phyloP scores from a whole-genome alignment of 2,329 filamentous ascomycete species.

The Fusarium sp. region DNA sequence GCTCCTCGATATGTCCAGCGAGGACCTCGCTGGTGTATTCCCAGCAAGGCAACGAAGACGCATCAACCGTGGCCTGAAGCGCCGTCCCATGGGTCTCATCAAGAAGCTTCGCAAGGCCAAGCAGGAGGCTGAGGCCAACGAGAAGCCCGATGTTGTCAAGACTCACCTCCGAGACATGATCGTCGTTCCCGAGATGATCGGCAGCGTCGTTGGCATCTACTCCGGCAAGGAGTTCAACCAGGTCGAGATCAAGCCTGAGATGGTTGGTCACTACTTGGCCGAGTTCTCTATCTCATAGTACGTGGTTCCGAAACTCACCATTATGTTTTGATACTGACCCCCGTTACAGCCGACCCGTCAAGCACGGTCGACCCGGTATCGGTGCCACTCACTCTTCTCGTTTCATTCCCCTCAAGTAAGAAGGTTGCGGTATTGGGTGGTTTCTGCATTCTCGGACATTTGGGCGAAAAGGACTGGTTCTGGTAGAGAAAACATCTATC shows the following conservation, averaged over 20 bases:
- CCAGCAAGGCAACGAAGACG: slow-evolving; percentile 91
- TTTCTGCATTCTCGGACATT: slow-evolving; percentile 69
- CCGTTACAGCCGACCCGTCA: slow-evolving; percentile 89
- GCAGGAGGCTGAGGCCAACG: slow-evolving; percentile 98
- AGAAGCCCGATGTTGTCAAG: slow-evolving; percentile 99
- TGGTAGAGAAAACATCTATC: slow-evolving; percentile 61
- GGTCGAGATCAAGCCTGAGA: slow-evolving; percentile 99
- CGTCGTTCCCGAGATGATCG: slow-evolving; percentile 99
- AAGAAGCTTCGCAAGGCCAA: slow-evolving; percentile 99
- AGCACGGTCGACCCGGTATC: slow-evolving; percentile 99
- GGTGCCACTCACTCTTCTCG: slow-evolving; percentile 99
- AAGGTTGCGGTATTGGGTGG: slow-evolving; percentile 68
- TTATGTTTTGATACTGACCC: slow-evolving; percentile 60
- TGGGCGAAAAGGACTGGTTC: slow-evolving; percentile 69
- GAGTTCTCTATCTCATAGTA: slow-evolving; percentile 99
- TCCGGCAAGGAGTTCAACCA: slow-evolving; percentile 99
- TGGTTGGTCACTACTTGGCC: slow-evolving; percentile 99
- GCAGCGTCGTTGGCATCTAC: slow-evolving; percentile 98
- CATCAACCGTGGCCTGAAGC: slow-evolving; percentile 99
- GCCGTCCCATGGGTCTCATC: slow-evolving; percentile 99
- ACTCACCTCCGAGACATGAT: slow-evolving; percentile 99
- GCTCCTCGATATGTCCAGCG: slow-evolving; percentile 78
- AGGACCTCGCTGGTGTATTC: too few species aligned
- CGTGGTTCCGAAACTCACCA: slow-evolving; percentile 56
- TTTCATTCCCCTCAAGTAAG: slow-evolving; percentile 99